phyloP scores from a whole-genome alignment of 805 yeast species.

The Monosporozyma aquatica region DNA sequence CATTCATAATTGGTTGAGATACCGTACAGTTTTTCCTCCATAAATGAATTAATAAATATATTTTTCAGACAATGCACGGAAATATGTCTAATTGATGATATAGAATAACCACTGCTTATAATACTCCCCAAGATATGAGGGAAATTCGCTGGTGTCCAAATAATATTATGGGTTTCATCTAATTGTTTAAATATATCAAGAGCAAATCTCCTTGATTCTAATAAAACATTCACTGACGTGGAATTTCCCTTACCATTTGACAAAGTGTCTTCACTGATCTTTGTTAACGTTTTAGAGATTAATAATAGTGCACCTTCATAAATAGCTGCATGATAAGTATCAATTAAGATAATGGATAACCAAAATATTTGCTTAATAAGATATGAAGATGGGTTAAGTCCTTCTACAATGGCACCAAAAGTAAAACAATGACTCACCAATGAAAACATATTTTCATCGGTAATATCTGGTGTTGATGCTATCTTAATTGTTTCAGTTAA shows the following conservation, averaged over 20 bases:
- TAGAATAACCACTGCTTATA: constrained; percentile 47
- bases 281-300: constrained; percentile 29
- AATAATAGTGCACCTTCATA: constrained; percentile 36
- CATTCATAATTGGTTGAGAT: constrained; percentile 16
- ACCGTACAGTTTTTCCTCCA: constrained; percentile 23
- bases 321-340: constrained; percentile 29
- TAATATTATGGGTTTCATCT: constrained; percentile 36
- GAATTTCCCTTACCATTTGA: constrained; percentile 9
- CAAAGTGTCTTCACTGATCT: constrained; percentile 29
- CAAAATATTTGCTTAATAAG: constrained; percentile 31
- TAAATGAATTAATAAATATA: constrained; percentile 37
- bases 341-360: constrained; percentile 30
- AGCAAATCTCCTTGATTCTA: constrained; percentile 34
- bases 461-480: constrained; percentile 27
- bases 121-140: constrained; percentile 42
- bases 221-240: constrained; percentile 6
- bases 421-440: constrained; percentile 34
- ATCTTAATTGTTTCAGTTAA: constrained; percentile 29
- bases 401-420: constrained; percentile 33
- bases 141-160: constrained; percentile 38
- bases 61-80: constrained; percentile 39
- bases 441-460: constrained; percentile 25
- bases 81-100: constrained; percentile 45
- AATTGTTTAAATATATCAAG: constrained; percentile 31
- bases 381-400: constrained; percentile 28